Evolutionary conservation across 306 rosid species (phyloP).

Genomic region (Vicia villosa): DNA sequence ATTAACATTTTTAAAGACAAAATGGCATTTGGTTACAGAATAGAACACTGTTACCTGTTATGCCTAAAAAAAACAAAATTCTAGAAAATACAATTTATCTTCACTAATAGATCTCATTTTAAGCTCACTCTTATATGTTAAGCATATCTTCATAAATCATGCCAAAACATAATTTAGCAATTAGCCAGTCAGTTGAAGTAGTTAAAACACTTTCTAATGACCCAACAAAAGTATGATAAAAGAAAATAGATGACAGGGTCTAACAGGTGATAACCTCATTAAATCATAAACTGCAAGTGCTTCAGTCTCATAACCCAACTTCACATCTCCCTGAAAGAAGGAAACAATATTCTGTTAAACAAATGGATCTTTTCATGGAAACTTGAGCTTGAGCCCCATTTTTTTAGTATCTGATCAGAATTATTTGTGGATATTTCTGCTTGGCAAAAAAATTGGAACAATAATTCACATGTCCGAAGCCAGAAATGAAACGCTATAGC

Average conservation of each 20-base stretch:
- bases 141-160: conserved; percentile 15
- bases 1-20: neutral
- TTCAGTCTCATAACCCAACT: conserved; percentile 97
- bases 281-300: conserved; percentile 89
- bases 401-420: conserved; percentile 26
- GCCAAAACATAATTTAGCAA: conserved; percentile 31
- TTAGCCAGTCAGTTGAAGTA: neutral
- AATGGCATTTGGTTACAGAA: conserved; percentile 1
- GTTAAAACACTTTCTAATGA: conserved; percentile 13
- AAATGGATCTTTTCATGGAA: conserved; percentile 29
- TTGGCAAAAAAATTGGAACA: neutral
- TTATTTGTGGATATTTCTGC: conserved; percentile 5
- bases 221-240: conserved; percentile 12
- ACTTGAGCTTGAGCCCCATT: conserved; percentile 15
- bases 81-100: conserved; percentile 7
- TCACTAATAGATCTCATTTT: neutral
- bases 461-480: conserved; percentile 4
- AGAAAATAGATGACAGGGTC: conserved; percentile 7
- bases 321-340: conserved; percentile 86
- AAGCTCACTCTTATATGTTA: neutral
- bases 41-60: neutral
- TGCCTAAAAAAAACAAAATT: conserved; percentile 28
- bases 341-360: conserved; percentile 36
- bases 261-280: conserved; percentile 72
- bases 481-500: conserved; percentile 17